phyloP scores from a whole-genome alignment of 2,329 filamentous ascomycete genomes.

The Colletotrichum plurivorum region DNA sequence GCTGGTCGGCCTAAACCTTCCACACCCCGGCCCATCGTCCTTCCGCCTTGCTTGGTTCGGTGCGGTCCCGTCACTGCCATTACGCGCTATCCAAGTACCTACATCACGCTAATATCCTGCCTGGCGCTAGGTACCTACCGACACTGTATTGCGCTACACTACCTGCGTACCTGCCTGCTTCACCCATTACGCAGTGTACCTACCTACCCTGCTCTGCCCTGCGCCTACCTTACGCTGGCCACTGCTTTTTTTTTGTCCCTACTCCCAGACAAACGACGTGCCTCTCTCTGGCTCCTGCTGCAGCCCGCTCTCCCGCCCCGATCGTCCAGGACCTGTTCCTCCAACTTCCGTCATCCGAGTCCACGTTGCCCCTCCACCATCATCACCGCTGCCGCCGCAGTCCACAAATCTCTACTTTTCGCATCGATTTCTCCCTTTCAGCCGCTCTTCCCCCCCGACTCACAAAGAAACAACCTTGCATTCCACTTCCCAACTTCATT shows the following conservation, averaged over 20 bases:
- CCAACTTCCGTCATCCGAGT: conserved; percentile 39
- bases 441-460: conserved; percentile 16
- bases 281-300: conserved; percentile 1
- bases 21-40: conserved; percentile 22
- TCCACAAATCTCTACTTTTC: conserved; percentile 35
- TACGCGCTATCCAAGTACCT: background rate
- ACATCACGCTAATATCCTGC: too few species aligned
- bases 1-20: conserved; percentile 30
- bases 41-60: conserved; percentile 29
- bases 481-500: conserved; percentile 9
- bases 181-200: background rate
- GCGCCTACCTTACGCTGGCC: background rate
- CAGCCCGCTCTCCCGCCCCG: conserved; percentile 29
- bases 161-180: background rate
- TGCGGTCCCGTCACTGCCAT: conserved; percentile 4
- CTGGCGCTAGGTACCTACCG: background rate
- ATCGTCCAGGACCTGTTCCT: conserved; percentile 30
- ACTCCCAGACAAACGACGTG: conserved; percentile 15
- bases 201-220: background rate
- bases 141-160: conserved; percentile 8
- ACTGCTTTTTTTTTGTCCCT: background rate
- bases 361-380: conserved; percentile 39
- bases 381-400: conserved; percentile 27
- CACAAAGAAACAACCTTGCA: conserved; percentile 32
- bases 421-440: conserved; percentile 35